phyloP scores from a whole-genome alignment of 2,329 filamentous ascomycete species.

The Nothophoma quercina region DNA sequence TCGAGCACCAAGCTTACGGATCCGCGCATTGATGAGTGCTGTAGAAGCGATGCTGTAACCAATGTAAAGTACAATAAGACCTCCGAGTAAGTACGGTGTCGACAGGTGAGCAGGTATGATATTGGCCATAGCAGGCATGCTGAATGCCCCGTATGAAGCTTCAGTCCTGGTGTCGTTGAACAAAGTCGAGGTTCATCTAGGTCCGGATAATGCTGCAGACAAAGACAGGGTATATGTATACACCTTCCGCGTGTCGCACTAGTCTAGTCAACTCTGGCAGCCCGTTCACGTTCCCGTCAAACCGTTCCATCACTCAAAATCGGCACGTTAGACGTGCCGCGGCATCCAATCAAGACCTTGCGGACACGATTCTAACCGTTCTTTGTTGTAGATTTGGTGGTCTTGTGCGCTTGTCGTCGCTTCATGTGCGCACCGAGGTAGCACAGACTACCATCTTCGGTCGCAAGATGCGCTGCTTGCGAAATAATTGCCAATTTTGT shows the following conservation, averaged over 20 bases:
- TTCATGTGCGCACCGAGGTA: constrained; percentile 17
- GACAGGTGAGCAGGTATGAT: constrained; percentile 27
- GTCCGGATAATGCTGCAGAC: background rate
- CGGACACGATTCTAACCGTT: background rate
- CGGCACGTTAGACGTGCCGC: background rate
- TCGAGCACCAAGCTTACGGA: constrained; percentile 53
- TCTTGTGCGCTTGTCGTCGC: background rate
- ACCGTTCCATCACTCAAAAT: background rate
- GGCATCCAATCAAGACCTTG: constrained; percentile 1
- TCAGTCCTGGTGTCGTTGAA: no score
- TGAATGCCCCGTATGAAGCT: background rate
- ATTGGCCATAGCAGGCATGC: constrained; percentile 32
- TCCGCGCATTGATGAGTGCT: constrained; percentile 45
- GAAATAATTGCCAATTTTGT: background rate
- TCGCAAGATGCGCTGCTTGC: background rate
- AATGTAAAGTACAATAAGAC: constrained; percentile 28
- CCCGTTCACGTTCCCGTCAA: constrained; percentile 2
- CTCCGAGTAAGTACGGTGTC: constrained; percentile 32
- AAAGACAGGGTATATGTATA: constrained; percentile 13
- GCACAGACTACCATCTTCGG: background rate
- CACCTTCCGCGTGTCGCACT: constrained; percentile 11
- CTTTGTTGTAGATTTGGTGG: background rate
- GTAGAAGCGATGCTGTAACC: constrained; percentile 25
- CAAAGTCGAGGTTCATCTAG: background rate
- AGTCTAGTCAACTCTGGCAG: background rate